Evolutionary conservation across 2,329 filamentous ascomycete genomes (phyloP).

Genomic region (Aspergillus sergii): DNA sequence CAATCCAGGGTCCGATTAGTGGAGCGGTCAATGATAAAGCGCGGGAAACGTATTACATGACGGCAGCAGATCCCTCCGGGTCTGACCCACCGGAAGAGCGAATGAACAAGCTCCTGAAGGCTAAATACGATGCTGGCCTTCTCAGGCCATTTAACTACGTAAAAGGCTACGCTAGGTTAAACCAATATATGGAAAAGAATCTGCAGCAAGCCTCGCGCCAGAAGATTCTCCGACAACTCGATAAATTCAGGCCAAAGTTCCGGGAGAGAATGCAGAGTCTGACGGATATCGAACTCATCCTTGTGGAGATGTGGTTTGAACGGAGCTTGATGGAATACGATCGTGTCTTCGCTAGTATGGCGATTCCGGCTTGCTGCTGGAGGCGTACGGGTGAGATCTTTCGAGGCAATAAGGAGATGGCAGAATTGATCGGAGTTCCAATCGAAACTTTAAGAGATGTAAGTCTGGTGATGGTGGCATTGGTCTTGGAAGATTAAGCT

Average conservation of each 20-base stretch:
- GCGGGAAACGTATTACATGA: constrained; percentile 88
- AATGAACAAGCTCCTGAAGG: constrained; percentile 90
- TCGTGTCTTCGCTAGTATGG: constrained; percentile 98
- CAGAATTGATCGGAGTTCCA: constrained; percentile 88
- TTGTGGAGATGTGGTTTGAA: constrained; percentile 99
- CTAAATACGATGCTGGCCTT: constrained; percentile 94
- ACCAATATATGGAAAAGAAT: constrained; percentile 88
- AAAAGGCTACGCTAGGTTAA: constrained; percentile 87
- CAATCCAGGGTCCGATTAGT: constrained; percentile 64
- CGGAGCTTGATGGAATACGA: constrained; percentile 96
- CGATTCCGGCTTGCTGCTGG: constrained; percentile 97
- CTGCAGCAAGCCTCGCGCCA: constrained; percentile 80
- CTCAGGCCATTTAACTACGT: constrained; percentile 98
- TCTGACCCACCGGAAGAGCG: constrained; percentile 86
- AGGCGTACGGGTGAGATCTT: constrained; percentile 96
- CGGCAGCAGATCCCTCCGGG: constrained; percentile 90
- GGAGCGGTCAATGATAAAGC: constrained; percentile 67
- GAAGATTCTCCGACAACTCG: constrained; percentile 87
- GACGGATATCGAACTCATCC: constrained; percentile 90
- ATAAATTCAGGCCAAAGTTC: constrained; percentile 93
- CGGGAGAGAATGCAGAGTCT: constrained; percentile 89
- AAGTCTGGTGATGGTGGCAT: constrained; percentile 42
- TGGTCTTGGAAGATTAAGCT: background rate
- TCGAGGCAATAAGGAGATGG: constrained; percentile 97
- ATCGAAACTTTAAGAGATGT: constrained; percentile 91